A percentile compares a stretch with the other conserved stretches of the same genome.
phyloP scores from a whole-genome alignment of 2,329 filamentous ascomycete genomes.

The Helotiales sp. region DNA sequence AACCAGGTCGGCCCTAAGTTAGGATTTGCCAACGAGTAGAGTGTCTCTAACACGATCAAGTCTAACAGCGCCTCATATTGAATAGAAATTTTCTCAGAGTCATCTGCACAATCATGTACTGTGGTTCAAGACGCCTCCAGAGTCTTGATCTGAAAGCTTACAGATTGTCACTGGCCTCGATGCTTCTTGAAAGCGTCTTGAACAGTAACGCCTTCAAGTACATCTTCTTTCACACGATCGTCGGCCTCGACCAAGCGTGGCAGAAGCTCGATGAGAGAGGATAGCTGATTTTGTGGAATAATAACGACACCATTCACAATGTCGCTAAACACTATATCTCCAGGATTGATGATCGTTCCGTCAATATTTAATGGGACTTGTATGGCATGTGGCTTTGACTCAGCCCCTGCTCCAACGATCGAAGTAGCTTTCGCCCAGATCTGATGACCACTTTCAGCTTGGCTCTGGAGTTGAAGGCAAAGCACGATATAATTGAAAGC shows the following conservation, averaged over 20 bases:
- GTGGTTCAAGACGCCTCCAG: no score
- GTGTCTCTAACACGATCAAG: no score
- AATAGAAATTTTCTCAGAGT: no score
- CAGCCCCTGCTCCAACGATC: constrained; percentile 56
- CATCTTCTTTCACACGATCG: constrained; percentile 62
- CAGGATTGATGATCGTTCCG: constrained; percentile 46
- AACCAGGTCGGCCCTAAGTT: no score
- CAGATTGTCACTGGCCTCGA: constrained; percentile 10
- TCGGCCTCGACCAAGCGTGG: constrained; percentile 45
- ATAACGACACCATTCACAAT: constrained; percentile 68
- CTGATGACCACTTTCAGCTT: constrained; percentile 27
- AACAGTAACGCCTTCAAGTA: constrained; percentile 61
- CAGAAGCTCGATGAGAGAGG: constrained; percentile 57
- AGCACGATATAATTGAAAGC: neutral
- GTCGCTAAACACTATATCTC: constrained; percentile 72
- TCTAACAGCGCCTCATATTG: no score
- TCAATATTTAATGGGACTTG: constrained; percentile 46
- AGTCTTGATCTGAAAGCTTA: neutral
- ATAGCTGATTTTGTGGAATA: constrained; percentile 62
- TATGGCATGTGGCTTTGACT: constrained; percentile 56
- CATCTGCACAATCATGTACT: no score
- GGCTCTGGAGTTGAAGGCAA: neutral
- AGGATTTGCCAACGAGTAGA: no score
- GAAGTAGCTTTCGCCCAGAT: constrained; percentile 59
- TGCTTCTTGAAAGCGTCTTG: constrained; percentile 62